Conservation (phyloP, 2,329 filamentous ascomycete species). For the Pestalotiopsis sp. region DNA sequence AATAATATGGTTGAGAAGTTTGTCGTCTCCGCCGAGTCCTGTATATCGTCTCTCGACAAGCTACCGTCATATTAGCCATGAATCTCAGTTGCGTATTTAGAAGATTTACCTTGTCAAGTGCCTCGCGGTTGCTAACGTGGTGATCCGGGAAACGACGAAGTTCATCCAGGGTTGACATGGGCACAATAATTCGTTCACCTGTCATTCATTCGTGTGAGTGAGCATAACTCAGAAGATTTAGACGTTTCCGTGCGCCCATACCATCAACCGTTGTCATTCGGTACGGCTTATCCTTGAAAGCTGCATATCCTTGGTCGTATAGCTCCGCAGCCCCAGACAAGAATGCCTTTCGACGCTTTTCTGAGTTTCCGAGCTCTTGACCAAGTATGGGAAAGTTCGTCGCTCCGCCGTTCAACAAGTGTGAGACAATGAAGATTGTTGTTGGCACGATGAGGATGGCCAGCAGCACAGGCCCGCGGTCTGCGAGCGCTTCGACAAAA, state of each 20-base stretch:
- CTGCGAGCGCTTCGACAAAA: neutral
- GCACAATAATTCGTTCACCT: conserved; percentile 34
- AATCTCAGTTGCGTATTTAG: neutral
- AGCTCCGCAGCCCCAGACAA: conserved; percentile 21
- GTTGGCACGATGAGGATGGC: neutral
- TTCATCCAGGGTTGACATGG: conserved; percentile 29
- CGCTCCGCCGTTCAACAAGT: neutral
- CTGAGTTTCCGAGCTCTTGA: conserved; percentile 21
- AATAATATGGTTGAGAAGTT: conserved; percentile 24
- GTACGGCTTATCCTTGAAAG: conserved; percentile 24
- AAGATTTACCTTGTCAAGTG: neutral
- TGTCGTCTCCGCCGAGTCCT: conserved; percentile 13
- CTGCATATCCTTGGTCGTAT: conserved; percentile 26
- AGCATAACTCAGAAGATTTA: neutral
- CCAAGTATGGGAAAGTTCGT: conserved; percentile 24
- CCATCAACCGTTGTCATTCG: conserved; percentile 25
- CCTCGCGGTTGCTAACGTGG: conserved; percentile 26
- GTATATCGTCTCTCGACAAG: conserved; percentile 21
- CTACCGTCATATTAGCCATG: conserved; percentile 15
- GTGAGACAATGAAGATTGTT: neutral
- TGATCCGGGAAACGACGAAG: conserved; percentile 30
- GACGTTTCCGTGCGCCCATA: neutral
- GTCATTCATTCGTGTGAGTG: neutral
- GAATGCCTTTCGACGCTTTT: conserved; percentile 26
- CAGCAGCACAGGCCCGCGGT: neutral